Evolutionary conservation across 2,329 filamentous ascomycete genomes (phyloP).

Genomic region (Neonectria coccinea): DNA sequence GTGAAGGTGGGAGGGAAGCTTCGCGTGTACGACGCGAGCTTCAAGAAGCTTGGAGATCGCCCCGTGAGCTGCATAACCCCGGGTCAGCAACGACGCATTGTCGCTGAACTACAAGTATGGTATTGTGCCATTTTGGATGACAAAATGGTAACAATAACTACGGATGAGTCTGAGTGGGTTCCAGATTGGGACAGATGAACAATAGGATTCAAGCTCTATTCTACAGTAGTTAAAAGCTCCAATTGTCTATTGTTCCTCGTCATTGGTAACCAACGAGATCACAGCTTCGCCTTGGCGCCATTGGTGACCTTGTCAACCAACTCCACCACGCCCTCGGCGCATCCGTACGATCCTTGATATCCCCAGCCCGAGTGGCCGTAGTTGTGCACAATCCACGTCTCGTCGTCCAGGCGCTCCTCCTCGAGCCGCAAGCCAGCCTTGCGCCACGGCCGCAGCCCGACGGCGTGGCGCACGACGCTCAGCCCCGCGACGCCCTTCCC

Average conservation of each 20-base stretch:
- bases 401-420: constrained; percentile 62
- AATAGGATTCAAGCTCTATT: background rate
- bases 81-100: background rate
- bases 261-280: background rate
- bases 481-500: constrained; percentile 79
- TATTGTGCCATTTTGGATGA: background rate
- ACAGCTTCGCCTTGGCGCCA: constrained; percentile 47
- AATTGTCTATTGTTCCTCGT: background rate
- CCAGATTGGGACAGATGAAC: background rate
- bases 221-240: background rate
- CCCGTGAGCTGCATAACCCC: constrained; percentile 45
- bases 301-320: constrained; percentile 71
- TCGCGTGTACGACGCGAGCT: constrained; percentile 27
- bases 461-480: constrained; percentile 82
- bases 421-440: constrained; percentile 81
- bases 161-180: background rate
- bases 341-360: constrained; percentile 77
- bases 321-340: constrained; percentile 73
- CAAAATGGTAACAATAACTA: background rate
- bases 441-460: constrained; percentile 82
- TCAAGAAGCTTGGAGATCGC: constrained; percentile 33
- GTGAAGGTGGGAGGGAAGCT: constrained; percentile 33
- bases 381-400: constrained; percentile 79
- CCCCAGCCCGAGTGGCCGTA: constrained; percentile 86
- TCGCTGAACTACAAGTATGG: background rate